phyloP scores from a whole-genome alignment of 2,329 filamentous ascomycete species.

The Beauveria pseudobassiana region DNA sequence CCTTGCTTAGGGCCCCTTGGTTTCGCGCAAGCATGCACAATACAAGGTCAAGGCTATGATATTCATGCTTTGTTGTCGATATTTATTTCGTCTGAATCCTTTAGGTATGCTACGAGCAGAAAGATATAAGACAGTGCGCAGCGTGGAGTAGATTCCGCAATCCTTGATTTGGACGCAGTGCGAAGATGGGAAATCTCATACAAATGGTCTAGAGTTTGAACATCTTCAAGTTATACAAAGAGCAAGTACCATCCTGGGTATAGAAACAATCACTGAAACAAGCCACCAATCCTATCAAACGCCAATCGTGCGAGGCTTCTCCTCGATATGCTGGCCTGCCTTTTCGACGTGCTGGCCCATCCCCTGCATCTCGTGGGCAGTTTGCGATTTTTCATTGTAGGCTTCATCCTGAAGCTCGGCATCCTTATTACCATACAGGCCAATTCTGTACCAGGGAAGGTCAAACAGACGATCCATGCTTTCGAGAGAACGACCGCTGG shows the following conservation, averaged over 20 bases:
- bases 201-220: neutral
- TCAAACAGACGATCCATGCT: constrained; percentile 66
- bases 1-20: too few species aligned
- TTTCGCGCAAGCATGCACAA: neutral
- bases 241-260: neutral
- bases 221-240: neutral
- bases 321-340: neutral
- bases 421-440: constrained; percentile 45
- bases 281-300: neutral
- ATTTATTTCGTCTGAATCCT: neutral
- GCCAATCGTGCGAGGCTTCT: constrained; percentile 5
- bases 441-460: constrained; percentile 69
- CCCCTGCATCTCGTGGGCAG: constrained; percentile 24
- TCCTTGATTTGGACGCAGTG: neutral
- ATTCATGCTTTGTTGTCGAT: too few species aligned
- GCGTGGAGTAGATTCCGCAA: neutral
- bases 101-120: too few species aligned
- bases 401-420: constrained; percentile 39
- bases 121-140: neutral
- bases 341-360: constrained; percentile 30
- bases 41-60: neutral
- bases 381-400: constrained; percentile 36
- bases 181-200: neutral
- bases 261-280: neutral
- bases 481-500: constrained; percentile 57